Conservation (phyloP, 805 yeast species). For the Blastobotrys muscicola region DNA sequence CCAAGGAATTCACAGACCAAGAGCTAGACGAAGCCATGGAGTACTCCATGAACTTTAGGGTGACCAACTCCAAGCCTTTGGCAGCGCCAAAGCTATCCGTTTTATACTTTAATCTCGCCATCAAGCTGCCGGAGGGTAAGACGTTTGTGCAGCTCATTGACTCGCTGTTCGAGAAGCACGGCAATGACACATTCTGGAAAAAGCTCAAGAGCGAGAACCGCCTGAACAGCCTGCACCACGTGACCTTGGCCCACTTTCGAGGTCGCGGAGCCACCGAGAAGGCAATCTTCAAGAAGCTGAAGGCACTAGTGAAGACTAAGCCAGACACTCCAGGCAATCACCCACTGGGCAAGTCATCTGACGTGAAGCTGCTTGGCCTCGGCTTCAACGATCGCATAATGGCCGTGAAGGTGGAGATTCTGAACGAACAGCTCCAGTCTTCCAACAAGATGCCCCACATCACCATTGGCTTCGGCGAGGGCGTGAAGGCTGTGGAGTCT, state of each 20-base stretch:
- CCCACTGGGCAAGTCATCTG: constrained; percentile 16
- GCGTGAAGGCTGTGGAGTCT: constrained; percentile 44
- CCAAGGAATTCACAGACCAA: constrained; percentile 33
- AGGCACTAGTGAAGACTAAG: not conserved
- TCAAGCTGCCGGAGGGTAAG: constrained; percentile 20
- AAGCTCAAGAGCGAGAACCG: constrained; percentile 6
- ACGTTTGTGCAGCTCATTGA: constrained; percentile 15
- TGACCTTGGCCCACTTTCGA: constrained; percentile 25
- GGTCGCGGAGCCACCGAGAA: constrained; percentile 2
- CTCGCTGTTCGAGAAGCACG: constrained; percentile 11
- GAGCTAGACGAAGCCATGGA: constrained; percentile 40
- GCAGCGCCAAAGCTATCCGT: not conserved
- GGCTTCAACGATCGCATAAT: constrained; percentile 44
- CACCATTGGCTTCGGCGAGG: constrained; percentile 54
- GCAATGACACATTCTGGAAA: constrained; percentile 8
- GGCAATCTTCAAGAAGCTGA: not conserved
- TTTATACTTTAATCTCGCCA: constrained; percentile 36
- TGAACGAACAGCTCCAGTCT: constrained; percentile 15
- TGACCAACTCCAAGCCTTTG: constrained; percentile 33
- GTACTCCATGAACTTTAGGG: constrained; percentile 45
- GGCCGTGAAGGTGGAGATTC: constrained; percentile 42
- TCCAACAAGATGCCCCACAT: constrained; percentile 52
- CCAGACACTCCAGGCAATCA: not conserved
- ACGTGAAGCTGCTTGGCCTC: constrained; percentile 35
- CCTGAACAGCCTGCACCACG: constrained; percentile 22